A percentile compares a stretch with the other conserved stretches of the same genome.
Conservation (phyloP, 352 stramenopile genomes). For the Phytophthora hybrid region DNA sequence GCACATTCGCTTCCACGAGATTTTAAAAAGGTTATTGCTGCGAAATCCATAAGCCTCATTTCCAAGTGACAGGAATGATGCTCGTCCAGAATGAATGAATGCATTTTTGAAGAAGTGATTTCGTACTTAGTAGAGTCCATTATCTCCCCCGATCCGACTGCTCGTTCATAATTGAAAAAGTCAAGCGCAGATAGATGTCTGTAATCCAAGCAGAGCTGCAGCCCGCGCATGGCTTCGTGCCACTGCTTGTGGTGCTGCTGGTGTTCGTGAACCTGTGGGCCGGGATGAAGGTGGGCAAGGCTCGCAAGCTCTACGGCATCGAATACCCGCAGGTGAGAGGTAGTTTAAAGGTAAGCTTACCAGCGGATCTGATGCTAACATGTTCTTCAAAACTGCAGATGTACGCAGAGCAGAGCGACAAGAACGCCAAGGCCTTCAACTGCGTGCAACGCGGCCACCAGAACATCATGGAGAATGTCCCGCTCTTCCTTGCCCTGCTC, state of each 20-base stretch:
- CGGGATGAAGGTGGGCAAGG: conserved; percentile 55
- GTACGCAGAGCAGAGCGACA: conserved; percentile 90
- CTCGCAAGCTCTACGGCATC: conserved; percentile 75
- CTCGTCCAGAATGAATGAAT: too few relatives aligned
- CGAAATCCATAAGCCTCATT: too few relatives aligned
- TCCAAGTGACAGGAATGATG: too few relatives aligned
- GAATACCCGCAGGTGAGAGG: conserved; percentile 55
- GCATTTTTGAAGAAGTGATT: too few relatives aligned
- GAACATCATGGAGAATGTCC: conserved; percentile 92
- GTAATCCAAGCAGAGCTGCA: conserved; percentile 45
- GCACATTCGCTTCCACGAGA: too few relatives aligned
- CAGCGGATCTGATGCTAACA: background rate
- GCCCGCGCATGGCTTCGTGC: conserved; percentile 57
- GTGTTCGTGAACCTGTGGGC: conserved; percentile 67
- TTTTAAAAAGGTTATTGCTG: too few relatives aligned
- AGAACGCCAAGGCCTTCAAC: conserved; percentile 92
- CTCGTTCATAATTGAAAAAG: too few relatives aligned
- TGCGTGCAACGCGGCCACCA: conserved; percentile 93
- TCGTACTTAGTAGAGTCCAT: too few relatives aligned
- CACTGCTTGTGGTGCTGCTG: conserved; percentile 56
- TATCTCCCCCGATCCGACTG: too few relatives aligned
- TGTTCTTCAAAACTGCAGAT: conserved; percentile 63
- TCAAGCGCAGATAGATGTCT: conserved; percentile 15
- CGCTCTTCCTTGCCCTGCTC: conserved; percentile 65
- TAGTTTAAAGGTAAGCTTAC: background rate